These are phyloP conservation scores for Fusarium penzigii DNA, from an alignment of 2,329 filamentous ascomycete genomes.

Conservation along the genomic window DNA sequence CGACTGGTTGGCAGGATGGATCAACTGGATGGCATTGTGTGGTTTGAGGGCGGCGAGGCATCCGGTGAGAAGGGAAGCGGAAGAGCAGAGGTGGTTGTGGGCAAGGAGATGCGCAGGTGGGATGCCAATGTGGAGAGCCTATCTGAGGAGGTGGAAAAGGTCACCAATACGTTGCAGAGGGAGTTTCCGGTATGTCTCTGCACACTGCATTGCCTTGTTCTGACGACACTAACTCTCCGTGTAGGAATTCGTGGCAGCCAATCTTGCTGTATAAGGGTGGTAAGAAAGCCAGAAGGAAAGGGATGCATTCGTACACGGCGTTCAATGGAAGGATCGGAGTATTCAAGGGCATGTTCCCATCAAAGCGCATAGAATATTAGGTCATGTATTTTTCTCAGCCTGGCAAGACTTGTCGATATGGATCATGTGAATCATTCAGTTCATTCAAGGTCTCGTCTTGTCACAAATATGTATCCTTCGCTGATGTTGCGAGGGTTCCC, in stretches of 20 bases:
- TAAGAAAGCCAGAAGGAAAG: slow-evolving; percentile 7
- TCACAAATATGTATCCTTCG: slow-evolving; percentile 56
- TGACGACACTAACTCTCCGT: slow-evolving; percentile 10
- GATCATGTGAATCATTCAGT: not conserved
- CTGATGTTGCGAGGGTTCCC: slow-evolving; percentile 48
- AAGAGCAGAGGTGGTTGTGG: slow-evolving; percentile 63
- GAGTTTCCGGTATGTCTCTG: slow-evolving; percentile 64
- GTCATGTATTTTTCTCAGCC: slow-evolving; percentile 10
- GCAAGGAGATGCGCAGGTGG: slow-evolving; percentile 79
- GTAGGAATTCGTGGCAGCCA: slow-evolving; percentile 58
- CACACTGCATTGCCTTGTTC: not conserved
- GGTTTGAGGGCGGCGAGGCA: slow-evolving; percentile 76
- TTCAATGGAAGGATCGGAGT: slow-evolving; percentile 19
- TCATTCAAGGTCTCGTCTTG: slow-evolving; percentile 53
- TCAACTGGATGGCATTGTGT: slow-evolving; percentile 86
- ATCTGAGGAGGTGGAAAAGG: slow-evolving; percentile 85
- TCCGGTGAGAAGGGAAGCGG: slow-evolving; percentile 68
- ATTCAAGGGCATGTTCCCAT: slow-evolving; percentile 16
- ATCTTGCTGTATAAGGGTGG: slow-evolving; percentile 44
- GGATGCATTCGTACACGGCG: slow-evolving; percentile 24
- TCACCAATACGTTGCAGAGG: slow-evolving; percentile 77
- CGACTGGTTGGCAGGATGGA: slow-evolving; percentile 87
- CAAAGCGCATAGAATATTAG: slow-evolving; percentile 16
- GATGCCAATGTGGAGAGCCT: slow-evolving; percentile 84
- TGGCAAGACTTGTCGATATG: not conserved